phyloP scores from a whole-genome alignment of 495 filamentous ascomycete genomes.

The Penicillium ochrochloron region DNA sequence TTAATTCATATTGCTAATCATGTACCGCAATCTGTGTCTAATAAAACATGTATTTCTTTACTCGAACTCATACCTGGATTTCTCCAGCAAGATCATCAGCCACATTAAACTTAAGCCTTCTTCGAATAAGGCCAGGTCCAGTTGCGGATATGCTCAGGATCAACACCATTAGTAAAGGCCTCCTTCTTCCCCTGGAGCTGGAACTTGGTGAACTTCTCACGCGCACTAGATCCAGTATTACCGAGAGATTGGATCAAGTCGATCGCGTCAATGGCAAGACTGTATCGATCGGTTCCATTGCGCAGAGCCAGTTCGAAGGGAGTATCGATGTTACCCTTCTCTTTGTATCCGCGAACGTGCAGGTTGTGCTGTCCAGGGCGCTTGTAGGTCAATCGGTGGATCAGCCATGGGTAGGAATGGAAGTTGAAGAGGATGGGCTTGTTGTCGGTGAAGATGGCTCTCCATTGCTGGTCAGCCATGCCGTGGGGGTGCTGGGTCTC shows the following conservation, averaged over 20 bases:
- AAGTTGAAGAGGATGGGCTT: slow-evolving; percentile 78
- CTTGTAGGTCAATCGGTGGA: slow-evolving; percentile 73
- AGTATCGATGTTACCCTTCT: slow-evolving; percentile 81
- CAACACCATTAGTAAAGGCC: slow-evolving; percentile 68
- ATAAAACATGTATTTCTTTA: neutral
- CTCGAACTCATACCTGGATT: neutral
- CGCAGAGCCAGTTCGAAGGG: slow-evolving; percentile 73
- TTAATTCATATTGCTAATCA: slow-evolving; percentile 1
- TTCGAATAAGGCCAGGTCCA: slow-evolving; percentile 64
- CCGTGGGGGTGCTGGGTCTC: slow-evolving; percentile 69
- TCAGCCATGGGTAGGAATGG: slow-evolving; percentile 77
- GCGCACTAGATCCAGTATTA: slow-evolving; percentile 58
- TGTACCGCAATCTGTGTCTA: slow-evolving; percentile 2
- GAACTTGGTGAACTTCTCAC: slow-evolving; percentile 63
- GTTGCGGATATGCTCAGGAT: slow-evolving; percentile 64
- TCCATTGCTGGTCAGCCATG: slow-evolving; percentile 63
- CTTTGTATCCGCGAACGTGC: slow-evolving; percentile 73
- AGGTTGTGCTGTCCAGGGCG: slow-evolving; percentile 63
- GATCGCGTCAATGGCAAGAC: slow-evolving; percentile 73
- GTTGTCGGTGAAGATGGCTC: slow-evolving; percentile 67
- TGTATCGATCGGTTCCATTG: slow-evolving; percentile 72
- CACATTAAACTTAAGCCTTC: slow-evolving; percentile 9
- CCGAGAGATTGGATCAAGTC: slow-evolving; percentile 61
- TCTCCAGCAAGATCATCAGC: neutral
- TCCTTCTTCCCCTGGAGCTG: slow-evolving; percentile 61